These are phyloP conservation scores for Chaetomium fimeti DNA, from an alignment of 495 filamentous ascomycete genomes.

Conservation along the genomic window DNA sequence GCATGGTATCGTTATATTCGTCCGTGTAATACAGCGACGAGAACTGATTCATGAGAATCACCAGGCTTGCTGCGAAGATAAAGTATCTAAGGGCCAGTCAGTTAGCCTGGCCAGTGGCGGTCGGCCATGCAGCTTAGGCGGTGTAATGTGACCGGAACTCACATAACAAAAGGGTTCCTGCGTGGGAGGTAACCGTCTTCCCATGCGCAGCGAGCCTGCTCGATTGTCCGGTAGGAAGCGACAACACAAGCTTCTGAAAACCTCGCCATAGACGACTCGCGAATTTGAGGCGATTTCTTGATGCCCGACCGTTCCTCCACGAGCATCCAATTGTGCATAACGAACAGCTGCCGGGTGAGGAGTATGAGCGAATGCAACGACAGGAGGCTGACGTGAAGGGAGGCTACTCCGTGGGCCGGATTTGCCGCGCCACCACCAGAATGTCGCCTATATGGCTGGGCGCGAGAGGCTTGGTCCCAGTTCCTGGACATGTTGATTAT, in stretches of 20 bases:
- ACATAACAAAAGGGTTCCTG: conserved; percentile 67
- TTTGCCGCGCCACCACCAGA: conserved; percentile 44
- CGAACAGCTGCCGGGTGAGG: conserved; percentile 68
- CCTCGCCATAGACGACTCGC: conserved; percentile 52
- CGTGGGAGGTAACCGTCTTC: conserved; percentile 61
- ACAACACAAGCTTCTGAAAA: conserved; percentile 71
- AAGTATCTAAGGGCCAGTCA: conserved; percentile 53
- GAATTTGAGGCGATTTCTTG: conserved; percentile 30
- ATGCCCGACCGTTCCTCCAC: conserved; percentile 35
- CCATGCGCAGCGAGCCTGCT: conserved; percentile 57
- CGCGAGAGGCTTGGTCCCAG: conserved; percentile 50
- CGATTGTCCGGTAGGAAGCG: conserved; percentile 65
- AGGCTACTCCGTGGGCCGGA: conserved; percentile 59
- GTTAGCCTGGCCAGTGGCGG: neutral
- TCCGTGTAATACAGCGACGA: conserved; percentile 60
- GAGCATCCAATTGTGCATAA: conserved; percentile 47
- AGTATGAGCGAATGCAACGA: conserved; percentile 74
- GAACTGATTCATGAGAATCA: conserved; percentile 69
- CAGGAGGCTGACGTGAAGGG: conserved; percentile 65
- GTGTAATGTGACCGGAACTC: conserved; percentile 24
- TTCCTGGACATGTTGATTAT: conserved; percentile 58
- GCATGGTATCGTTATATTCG: conserved; percentile 54
- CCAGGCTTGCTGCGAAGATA: conserved; percentile 67
- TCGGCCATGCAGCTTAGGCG: neutral
- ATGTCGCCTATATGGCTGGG: conserved; percentile 49